Conservation (phyloP, 441 rosid genomes). For the Hypseocharis bilobata region DNA sequence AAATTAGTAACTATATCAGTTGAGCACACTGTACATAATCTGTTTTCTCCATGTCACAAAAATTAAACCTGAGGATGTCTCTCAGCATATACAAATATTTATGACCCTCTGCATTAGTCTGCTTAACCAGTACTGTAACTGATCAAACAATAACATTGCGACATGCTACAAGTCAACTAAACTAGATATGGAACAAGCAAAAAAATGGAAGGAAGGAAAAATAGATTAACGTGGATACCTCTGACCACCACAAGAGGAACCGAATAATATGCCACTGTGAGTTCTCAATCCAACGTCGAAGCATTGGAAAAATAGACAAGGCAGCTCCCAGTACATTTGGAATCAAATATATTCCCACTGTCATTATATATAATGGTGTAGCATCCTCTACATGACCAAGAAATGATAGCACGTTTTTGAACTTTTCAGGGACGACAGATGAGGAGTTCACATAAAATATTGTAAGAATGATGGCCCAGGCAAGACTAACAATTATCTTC, state of each 20-base stretch:
- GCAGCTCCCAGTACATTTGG: constrained; percentile 69
- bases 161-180: not conserved
- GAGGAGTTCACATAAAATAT: constrained; percentile 56
- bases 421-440: constrained; percentile 32
- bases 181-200: constrained; percentile 11
- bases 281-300: constrained; percentile 92
- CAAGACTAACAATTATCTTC: constrained; percentile 64
- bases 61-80: no score
- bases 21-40: not conserved
- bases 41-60: not conserved
- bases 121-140: not conserved
- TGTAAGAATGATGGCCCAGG: constrained; percentile 73
- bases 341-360: constrained; percentile 62
- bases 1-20: not conserved
- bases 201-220: constrained; percentile 9
- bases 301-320: constrained; percentile 89
- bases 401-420: constrained; percentile 42
- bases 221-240: constrained; percentile 37
- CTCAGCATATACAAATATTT: no score
- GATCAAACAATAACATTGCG: not conserved
- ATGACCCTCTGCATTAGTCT: not conserved
- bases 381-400: constrained; percentile 54
- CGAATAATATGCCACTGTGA: constrained; percentile 87
- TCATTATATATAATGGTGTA: constrained; percentile 68
- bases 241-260: constrained; percentile 97